A percentile compares a stretch with the other conserved stretches of the same genome.
Conservation (phyloP, 306 rosid genomes). For the Rosa multiflora region DNA sequence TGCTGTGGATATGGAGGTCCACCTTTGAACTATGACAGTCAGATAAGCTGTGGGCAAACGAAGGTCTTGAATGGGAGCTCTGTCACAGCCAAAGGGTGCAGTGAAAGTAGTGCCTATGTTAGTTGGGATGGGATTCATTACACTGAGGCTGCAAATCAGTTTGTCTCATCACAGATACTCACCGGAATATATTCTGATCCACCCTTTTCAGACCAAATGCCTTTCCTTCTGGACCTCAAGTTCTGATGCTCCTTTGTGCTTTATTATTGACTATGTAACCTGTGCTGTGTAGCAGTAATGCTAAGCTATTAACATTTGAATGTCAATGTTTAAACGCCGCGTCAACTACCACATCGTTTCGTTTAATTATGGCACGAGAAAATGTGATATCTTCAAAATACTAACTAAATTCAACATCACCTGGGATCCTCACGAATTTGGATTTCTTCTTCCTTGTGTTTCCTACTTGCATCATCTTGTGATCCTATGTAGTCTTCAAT, state of each 20-base stretch:
- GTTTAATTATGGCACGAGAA: neutral
- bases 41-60: slow-evolving; percentile 67
- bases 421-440: neutral
- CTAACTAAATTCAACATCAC: neutral
- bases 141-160: slow-evolving; percentile 83
- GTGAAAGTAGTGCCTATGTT: slow-evolving; percentile 58
- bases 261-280: slow-evolving; percentile 13
- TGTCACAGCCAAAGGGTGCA: slow-evolving; percentile 63
- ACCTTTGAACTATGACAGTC: slow-evolving; percentile 66
- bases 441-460: neutral
- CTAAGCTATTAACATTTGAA: neutral
- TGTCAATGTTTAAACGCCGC: neutral
- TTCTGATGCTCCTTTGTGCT: slow-evolving; percentile 32
- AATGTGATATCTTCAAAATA: neutral
- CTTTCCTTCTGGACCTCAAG: slow-evolving; percentile 69
- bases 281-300: neutral
- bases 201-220: slow-evolving; percentile 83
- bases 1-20: slow-evolving; percentile 96
- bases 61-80: slow-evolving; percentile 66
- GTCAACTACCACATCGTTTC: neutral
- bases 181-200: slow-evolving; percentile 80
- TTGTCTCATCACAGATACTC: slow-evolving; percentile 74
- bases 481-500: neutral
- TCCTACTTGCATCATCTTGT: neutral
- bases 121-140: slow-evolving; percentile 96